Evolutionary conservation across 176 grass and related monocot species (phyloP).

Genomic region (Eragrostis curvula): DNA sequence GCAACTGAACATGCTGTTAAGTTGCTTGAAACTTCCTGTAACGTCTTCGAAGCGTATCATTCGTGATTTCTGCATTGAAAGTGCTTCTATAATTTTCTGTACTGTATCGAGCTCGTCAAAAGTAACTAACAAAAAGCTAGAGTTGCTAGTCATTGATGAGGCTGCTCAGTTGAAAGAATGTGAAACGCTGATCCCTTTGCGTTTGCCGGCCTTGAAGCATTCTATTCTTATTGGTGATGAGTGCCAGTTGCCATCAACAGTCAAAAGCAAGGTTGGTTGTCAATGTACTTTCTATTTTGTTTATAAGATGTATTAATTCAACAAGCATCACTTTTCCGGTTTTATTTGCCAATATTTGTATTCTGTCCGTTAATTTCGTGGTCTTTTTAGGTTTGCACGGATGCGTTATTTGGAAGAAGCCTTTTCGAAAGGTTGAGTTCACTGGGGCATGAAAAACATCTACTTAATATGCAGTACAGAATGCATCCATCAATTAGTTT

Average conservation of each 20-base stretch:
- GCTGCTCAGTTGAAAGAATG: constrained; percentile 85
- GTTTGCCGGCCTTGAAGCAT: constrained; percentile 52
- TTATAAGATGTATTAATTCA: not conserved
- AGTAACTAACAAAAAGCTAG: constrained; percentile 41
- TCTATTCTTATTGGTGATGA: constrained; percentile 86
- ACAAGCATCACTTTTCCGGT: not conserved
- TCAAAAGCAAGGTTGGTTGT: constrained; percentile 76
- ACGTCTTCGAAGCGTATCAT: constrained; percentile 18
- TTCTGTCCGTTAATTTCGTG: not conserved
- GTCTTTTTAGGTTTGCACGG: constrained; percentile 50
- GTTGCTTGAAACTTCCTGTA: constrained; percentile 55
- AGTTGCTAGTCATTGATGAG: constrained; percentile 81
- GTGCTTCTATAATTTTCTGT: constrained; percentile 65
- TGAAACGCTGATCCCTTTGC: constrained; percentile 73
- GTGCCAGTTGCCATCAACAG: constrained; percentile 71
- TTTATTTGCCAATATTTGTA: constrained; percentile 30
- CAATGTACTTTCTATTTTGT: constrained; percentile 5
- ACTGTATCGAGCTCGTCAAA: constrained; percentile 68
- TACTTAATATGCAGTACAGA: constrained; percentile 81
- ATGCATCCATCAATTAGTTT: constrained; percentile 88
- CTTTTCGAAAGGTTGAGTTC: constrained; percentile 81
- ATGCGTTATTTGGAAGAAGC: constrained; percentile 75
- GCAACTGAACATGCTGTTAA: constrained; percentile 49
- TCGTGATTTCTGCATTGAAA: constrained; percentile 51
- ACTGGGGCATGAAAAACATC: constrained; percentile 66